Conservation (phyloP, 352 stramenopile genomes). For the Phytophthora fragariaefolia region DNA sequence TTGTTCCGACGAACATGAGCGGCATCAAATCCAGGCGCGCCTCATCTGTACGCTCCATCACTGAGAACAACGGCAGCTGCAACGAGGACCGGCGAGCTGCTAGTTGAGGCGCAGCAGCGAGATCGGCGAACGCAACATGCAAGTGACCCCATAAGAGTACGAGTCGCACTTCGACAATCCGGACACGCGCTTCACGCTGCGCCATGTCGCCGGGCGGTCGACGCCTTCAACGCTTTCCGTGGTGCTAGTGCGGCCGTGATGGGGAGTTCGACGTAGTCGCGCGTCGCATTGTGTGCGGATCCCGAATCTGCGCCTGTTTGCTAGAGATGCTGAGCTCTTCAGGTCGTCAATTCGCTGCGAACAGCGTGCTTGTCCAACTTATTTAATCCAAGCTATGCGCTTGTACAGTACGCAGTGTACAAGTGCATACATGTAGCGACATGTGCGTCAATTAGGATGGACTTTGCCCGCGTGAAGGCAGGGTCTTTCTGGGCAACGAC, state of each 20-base stretch:
- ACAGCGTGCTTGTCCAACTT: background rate
- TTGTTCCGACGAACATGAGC: slow-evolving; percentile 25
- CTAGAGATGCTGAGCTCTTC: background rate
- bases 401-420: too few species aligned
- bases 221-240: slow-evolving; percentile 18
- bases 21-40: slow-evolving; percentile 19
- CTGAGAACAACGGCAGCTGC: slow-evolving; percentile 34
- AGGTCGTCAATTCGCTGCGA: too few species aligned
- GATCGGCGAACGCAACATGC: background rate
- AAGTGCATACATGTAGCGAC: background rate
- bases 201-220: slow-evolving; percentile 20
- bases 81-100: background rate
- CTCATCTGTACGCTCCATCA: slow-evolving; percentile 30
- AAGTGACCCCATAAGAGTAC: background rate
- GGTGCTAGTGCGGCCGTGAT: slow-evolving; percentile 6
- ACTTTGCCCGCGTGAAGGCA: background rate
- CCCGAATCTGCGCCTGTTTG: slow-evolving; percentile 22
- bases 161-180: background rate
- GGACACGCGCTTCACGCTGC: background rate
- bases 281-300: slow-evolving; percentile 16
- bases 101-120: background rate
- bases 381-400: too few species aligned
- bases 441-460: background rate
- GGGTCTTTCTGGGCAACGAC: too few species aligned
- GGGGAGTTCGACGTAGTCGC: slow-evolving; percentile 18